Conservation (phyloP, 495 filamentous ascomycete species). For the Eremomyces bilateralis region DNA sequence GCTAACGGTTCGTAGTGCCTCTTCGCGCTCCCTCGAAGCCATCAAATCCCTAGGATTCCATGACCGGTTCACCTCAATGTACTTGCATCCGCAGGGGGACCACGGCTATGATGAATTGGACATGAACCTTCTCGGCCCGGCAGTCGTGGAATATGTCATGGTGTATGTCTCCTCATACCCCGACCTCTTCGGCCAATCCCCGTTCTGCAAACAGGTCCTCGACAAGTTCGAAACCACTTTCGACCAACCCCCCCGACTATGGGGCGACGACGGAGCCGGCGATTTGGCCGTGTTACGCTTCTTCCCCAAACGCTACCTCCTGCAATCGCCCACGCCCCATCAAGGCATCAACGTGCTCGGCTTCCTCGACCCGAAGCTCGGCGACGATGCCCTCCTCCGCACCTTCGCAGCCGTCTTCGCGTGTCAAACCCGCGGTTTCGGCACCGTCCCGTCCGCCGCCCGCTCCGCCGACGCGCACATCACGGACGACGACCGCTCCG, state of each 20-base stretch:
- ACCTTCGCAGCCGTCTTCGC: slow-evolving; percentile 33
- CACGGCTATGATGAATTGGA: slow-evolving; percentile 27
- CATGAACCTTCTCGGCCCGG: slow-evolving; percentile 27
- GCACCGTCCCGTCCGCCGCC: slow-evolving; percentile 19
- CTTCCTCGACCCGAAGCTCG: too few relatives aligned
- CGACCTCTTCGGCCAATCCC: slow-evolving; percentile 28
- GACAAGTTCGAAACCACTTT: slow-evolving; percentile 24
- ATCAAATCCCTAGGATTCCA: slow-evolving; percentile 35
- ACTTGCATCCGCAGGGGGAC: slow-evolving; percentile 27
- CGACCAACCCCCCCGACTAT: slow-evolving; percentile 22
- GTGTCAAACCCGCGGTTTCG: slow-evolving; percentile 23
- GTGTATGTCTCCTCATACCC: slow-evolving; percentile 33
- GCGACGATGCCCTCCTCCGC: too few relatives aligned
- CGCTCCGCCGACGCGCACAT: slow-evolving; percentile 7
- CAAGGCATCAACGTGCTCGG: too few relatives aligned
- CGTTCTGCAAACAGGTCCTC: slow-evolving; percentile 25
- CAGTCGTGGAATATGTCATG: slow-evolving; percentile 34
- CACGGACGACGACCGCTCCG: slow-evolving; percentile 26
- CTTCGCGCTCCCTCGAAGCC: slow-evolving; percentile 31
- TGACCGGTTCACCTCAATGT: slow-evolving; percentile 25
- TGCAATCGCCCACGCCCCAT: not conserved
- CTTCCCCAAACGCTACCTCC: slow-evolving; percentile 22
- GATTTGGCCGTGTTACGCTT: slow-evolving; percentile 34
- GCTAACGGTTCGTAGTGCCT: slow-evolving; percentile 16
- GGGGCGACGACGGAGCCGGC: slow-evolving; percentile 31